Evolutionary conservation across 176 grass and related monocot species (phyloP), one percentile per base, ranked within the genome.

Genomic region (Triticum monococcum): DNA sequence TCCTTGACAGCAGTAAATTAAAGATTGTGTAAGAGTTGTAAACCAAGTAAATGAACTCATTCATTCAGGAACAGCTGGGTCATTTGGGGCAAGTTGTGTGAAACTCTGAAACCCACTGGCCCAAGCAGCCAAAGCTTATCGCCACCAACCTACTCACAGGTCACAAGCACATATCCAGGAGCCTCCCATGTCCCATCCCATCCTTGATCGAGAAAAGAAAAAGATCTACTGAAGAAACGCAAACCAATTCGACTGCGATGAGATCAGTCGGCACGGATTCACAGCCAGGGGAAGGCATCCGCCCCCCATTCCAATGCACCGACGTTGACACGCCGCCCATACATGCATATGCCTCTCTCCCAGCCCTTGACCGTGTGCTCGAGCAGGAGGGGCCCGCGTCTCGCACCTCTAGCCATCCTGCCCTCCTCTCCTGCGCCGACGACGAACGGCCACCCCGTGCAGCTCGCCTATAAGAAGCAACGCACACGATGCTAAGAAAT

Each of bases 91-190:
- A 68, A 46, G 6, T 46, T 18, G 24, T 23, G 43, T 46, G 11
- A 43, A 43, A 12, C 10, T 40, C 60, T 5, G 5, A 35, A 60
- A 85, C 70, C 35, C 16, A 62, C 16, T 61, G 0, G 35, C 26
- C 6, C 9, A 86, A 69, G 46, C 54, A 45, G 43, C 2, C 43
- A 12, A 12, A 45, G 11, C 43, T 78, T 57, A 80, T 73, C 65
- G 33, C 8, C 26, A 64, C 54, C 24, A 57, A 52, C 4, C 12
- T 73, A 5, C 43, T 16, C 8, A 40, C 35, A 36, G 35, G 35
- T 36, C 35, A 36, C 35, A 30, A 36, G 35, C 17, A 26, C 12
- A 79, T 80, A 90, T 83, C 84, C 68, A 40, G 38, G 38, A 40
- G 38, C 38, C 38, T 40, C 36, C 6, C 32, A 33, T 33, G 8